Percentiles rank a stretch among this genome's conserved stretches.
Evolutionary conservation across 345 rosid genomes (phyloP).

Genomic region (Iberis pinnata): DNA sequence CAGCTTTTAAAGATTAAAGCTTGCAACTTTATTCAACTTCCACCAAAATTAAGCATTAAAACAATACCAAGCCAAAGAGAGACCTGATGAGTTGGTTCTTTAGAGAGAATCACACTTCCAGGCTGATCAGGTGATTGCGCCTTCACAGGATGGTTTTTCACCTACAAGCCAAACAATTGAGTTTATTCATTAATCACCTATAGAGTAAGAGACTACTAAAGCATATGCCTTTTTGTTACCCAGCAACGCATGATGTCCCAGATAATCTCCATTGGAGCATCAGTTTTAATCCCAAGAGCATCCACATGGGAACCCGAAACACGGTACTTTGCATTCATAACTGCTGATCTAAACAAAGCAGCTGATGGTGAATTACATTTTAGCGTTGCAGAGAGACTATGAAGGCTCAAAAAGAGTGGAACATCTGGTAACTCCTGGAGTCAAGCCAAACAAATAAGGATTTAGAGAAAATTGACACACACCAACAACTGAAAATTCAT

Average conservation of each 20-base stretch:
- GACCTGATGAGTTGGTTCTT: constrained; percentile 72
- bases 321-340: constrained; percentile 75
- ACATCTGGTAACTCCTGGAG: constrained; percentile 86
- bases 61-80: neutral
- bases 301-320: constrained; percentile 88
- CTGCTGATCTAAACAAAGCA: constrained; percentile 75
- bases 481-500: no score
- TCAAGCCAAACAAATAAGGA: neutral
- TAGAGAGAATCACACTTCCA: constrained; percentile 79
- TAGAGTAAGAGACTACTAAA: neutral
- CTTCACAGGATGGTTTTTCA: constrained; percentile 87
- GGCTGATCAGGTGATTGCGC: constrained; percentile 69
- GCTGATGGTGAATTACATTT: constrained; percentile 93
- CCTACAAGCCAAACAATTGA: constrained; percentile 33
- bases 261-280: constrained; percentile 93
- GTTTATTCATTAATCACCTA: neutral
- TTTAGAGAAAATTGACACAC: no score
- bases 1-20: neutral
- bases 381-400: constrained; percentile 80
- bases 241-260: constrained; percentile 99
- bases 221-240: constrained; percentile 34
- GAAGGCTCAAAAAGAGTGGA: constrained; percentile 84
- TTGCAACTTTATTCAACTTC: neutral
- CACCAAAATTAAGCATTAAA: no score
- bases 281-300: constrained; percentile 80